Base-by-base conservation (phyloP, 352 stramenopile species). In the Poterioochromonas sp. region DNA sequence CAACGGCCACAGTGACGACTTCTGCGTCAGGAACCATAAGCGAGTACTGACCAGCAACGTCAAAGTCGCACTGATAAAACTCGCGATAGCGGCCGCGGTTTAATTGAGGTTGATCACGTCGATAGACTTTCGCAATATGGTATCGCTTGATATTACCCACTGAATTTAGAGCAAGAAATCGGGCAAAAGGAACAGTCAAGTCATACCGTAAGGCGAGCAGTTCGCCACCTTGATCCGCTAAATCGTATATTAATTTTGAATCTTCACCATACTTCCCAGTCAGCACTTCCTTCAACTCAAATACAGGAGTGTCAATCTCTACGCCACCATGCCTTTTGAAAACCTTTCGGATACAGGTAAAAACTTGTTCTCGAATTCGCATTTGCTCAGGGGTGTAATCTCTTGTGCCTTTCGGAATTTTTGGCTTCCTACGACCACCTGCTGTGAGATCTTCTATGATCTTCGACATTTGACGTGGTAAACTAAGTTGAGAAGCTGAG, bases 61-160 rank as follows among this genome's bases (percentile, higher is more conserved):
- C 95, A 76, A 98, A 98, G 80, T 99, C 95, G 82, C 95, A 99
- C 84, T 99, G 95, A 87, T 98, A 99, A 84, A 99, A 99, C 82
- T 99, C 95, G 64, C 95, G 90, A 86, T 97, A 99, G 73, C 95
- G 88, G 62, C 95, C 95, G 49, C 91, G 90, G 32, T 89, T 90
- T 84, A 97, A 90, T 65, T 93, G 86, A 58, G 93, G 93, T 82
- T 97, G 94, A 84, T 96, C 91, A 73, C 91, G 15, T 22, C 79
- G 43, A 41, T 82, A 79, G 29, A 97, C 93, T 80, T 94, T 94
- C 37, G 93, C 94, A 80, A 98, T 98, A 85, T 98, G 95, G 87
- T 92, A 98, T 54, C 95, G 90, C 85, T 99, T 99, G 79, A 99
- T 98, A 83, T 98, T 98, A 49, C 94, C 93, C 3, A 97, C 90